phyloP scores from a whole-genome alignment of 2,329 filamentous ascomycete genomes.

The Orbilia quercus region DNA sequence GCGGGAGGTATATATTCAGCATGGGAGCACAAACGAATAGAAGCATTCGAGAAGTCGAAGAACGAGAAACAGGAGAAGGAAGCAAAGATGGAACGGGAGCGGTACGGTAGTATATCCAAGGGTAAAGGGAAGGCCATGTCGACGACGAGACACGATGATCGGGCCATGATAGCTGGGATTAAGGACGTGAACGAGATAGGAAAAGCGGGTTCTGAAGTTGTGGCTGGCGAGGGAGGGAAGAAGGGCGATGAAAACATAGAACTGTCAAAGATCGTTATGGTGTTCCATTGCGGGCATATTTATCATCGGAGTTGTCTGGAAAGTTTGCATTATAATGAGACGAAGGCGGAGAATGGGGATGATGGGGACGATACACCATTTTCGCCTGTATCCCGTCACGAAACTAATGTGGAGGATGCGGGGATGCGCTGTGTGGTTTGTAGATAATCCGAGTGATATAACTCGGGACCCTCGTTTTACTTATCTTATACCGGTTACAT shows the following conservation, averaged over 20 bases:
- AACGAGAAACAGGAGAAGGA: conserved; percentile 41
- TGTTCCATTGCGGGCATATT: conserved; percentile 59
- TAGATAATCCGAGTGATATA: conserved; percentile 30
- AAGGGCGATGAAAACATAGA: conserved; percentile 18
- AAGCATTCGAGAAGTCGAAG: conserved; percentile 56
- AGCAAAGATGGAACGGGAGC: conserved; percentile 65
- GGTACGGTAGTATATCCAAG: conserved; percentile 64
- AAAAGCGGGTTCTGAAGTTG: conserved; percentile 29
- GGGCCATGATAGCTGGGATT: neutral
- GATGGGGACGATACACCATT: conserved; percentile 28
- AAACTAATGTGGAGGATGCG: conserved; percentile 42
- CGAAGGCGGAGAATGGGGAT: conserved; percentile 24
- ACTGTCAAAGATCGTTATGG: conserved; percentile 54
- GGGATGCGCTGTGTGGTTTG: conserved; percentile 50
- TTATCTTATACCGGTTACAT: conserved; percentile 3
- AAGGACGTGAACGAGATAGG: conserved; percentile 9
- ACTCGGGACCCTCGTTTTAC: too few relatives aligned
- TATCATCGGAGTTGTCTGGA: conserved; percentile 60
- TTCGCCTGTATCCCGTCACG: conserved; percentile 38
- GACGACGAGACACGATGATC: conserved; percentile 11
- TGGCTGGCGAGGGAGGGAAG: neutral
- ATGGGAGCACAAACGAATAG: conserved; percentile 74
- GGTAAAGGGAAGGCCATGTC: conserved; percentile 62
- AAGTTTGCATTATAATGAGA: conserved; percentile 45
- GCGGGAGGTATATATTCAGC: conserved; percentile 80